These are phyloP conservation scores for Xylogone sp. DNA, from an alignment of 2,329 filamentous ascomycete genomes.

Conservation along the genomic window DNA sequence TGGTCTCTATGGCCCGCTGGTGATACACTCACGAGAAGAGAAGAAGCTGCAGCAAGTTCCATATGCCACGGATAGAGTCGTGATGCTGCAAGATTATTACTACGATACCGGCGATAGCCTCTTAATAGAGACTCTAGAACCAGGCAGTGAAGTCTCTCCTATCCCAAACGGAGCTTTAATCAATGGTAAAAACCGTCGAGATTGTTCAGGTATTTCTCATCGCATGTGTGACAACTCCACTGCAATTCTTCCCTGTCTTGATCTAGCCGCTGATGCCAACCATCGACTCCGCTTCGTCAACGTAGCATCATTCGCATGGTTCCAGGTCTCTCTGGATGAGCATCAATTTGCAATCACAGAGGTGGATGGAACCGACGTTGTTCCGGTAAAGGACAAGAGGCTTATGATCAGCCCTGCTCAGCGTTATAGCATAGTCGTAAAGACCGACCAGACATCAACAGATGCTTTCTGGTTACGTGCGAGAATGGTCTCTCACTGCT, in stretches of 20 bases:
- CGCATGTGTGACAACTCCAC: slow-evolving; percentile 42
- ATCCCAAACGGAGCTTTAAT: slow-evolving; percentile 43
- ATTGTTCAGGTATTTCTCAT: slow-evolving; percentile 32
- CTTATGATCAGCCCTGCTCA: slow-evolving; percentile 68
- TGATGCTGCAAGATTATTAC: slow-evolving; percentile 73
- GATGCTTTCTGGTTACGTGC: slow-evolving; percentile 63
- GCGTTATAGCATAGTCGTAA: slow-evolving; percentile 64
- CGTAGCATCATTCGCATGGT: slow-evolving; percentile 66
- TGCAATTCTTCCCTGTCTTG: slow-evolving; percentile 35
- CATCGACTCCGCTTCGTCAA: slow-evolving; percentile 69
- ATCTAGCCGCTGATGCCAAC: slow-evolving; percentile 48
- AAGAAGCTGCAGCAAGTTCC: slow-evolving; percentile 49
- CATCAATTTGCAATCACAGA: slow-evolving; percentile 64
- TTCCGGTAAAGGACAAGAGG: slow-evolving; percentile 53
- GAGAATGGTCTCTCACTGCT: slow-evolving; percentile 57
- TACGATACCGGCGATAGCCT: slow-evolving; percentile 50
- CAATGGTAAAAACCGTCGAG: slow-evolving; percentile 38
- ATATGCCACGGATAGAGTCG: slow-evolving; percentile 51
- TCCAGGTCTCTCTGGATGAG: slow-evolving; percentile 67
- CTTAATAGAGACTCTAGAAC: slow-evolving; percentile 33
- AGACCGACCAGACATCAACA: slow-evolving; percentile 50
- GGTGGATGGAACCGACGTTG: slow-evolving; percentile 65
- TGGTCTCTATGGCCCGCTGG: slow-evolving; percentile 62
- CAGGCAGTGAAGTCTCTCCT: slow-evolving; percentile 38
- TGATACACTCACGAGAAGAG: slow-evolving; percentile 58